phyloP scores from a whole-genome alignment of 495 filamentous ascomycete species.

The Penicillium verhagenii region DNA sequence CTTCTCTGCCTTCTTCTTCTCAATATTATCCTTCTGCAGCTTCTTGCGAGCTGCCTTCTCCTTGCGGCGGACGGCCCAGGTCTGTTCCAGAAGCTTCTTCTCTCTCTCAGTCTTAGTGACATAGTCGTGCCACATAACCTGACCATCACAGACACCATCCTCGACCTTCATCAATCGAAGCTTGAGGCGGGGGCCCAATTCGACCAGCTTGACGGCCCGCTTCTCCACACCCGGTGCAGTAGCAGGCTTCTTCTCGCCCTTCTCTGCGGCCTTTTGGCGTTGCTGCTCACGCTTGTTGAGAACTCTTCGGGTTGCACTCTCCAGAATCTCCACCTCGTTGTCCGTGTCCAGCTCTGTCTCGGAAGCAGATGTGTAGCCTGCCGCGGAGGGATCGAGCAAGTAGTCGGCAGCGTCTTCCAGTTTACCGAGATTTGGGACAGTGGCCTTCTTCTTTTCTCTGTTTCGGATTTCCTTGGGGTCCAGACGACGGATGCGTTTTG shows the following conservation, averaged over 20 bases:
- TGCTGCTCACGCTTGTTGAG: constrained; percentile 63
- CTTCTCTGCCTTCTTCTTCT: constrained; percentile 71
- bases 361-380: constrained; percentile 87
- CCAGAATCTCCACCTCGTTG: constrained; percentile 89
- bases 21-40: constrained; percentile 81
- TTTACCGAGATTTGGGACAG: constrained; percentile 83
- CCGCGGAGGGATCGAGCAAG: constrained; percentile 79
- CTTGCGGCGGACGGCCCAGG: constrained; percentile 72
- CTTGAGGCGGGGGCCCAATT: constrained; percentile 87
- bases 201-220: constrained; percentile 83
- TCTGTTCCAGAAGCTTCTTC: constrained; percentile 69
- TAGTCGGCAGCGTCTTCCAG: constrained; percentile 95
- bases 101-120: constrained; percentile 80
- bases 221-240: constrained; percentile 62
- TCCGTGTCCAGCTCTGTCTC: constrained; percentile 93
- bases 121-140: constrained; percentile 97
- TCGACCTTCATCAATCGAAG: constrained; percentile 93
- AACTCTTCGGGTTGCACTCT: constrained; percentile 66
- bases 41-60: constrained; percentile 80
- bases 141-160: constrained; percentile 86
- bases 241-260: constrained; percentile 33
- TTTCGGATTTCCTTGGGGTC: constrained; percentile 79
- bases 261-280: constrained; percentile 46
- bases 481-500: constrained; percentile 76
- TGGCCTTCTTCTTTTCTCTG: constrained; percentile 61